A percentile compares a stretch with the other conserved stretches of the same genome.
Conservation (phyloP, 2,329 filamentous ascomycete genomes). For the Ceratocystis papillata region DNA sequence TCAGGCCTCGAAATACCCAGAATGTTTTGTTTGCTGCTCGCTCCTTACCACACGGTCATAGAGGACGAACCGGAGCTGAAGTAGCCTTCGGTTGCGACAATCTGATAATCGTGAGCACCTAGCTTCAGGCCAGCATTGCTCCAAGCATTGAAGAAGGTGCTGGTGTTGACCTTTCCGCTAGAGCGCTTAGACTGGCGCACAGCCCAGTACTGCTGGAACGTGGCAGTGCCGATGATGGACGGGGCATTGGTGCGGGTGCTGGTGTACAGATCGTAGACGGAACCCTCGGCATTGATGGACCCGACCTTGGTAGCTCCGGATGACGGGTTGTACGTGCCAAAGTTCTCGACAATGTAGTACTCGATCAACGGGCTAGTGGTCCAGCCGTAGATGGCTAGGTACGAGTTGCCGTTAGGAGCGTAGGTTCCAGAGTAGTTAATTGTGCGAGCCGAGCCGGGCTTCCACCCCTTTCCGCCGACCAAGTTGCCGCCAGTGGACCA, state of each 20-base stretch:
- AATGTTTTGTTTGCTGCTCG: not conserved
- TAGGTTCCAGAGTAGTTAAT: constrained; percentile 31
- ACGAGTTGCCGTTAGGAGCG: constrained; percentile 30
- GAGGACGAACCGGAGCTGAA: constrained; percentile 39
- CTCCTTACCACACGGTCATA: constrained; percentile 35
- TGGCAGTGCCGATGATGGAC: constrained; percentile 40
- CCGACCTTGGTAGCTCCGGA: constrained; percentile 31
- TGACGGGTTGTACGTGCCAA: constrained; percentile 33
- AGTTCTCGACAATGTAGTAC: constrained; percentile 35
- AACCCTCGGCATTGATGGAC: constrained; percentile 32
- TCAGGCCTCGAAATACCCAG: not conserved
- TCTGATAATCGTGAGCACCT: constrained; percentile 43
- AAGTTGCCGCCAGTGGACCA: constrained; percentile 44
- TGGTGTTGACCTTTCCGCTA: constrained; percentile 40
- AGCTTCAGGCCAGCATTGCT: constrained; percentile 38
- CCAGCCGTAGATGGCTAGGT: constrained; percentile 36
- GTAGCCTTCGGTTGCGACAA: constrained; percentile 46
- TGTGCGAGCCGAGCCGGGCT: constrained; percentile 37
- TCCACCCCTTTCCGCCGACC: constrained; percentile 50
- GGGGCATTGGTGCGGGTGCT: constrained; percentile 35
- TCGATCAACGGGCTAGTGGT: constrained; percentile 32
- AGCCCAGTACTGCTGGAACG: constrained; percentile 45
- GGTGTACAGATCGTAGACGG: constrained; percentile 33
- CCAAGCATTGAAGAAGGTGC: constrained; percentile 46
- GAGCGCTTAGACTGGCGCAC: constrained; percentile 41